Conservation (phyloP, 2,329 filamentous ascomycete species). For the Sarocladiaceae sp. region DNA sequence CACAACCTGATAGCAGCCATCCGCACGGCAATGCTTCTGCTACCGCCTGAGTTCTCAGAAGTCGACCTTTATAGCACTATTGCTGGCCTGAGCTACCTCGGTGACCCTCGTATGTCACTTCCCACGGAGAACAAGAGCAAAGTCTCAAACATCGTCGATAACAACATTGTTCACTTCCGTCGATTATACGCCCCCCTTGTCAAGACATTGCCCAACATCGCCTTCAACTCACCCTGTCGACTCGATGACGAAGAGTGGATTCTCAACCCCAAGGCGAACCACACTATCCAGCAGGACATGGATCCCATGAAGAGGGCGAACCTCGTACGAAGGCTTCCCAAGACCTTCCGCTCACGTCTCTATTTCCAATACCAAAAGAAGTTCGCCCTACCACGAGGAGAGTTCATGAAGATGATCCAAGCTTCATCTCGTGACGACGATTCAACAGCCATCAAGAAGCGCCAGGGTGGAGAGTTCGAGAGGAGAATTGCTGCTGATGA, state of each 20-base stretch:
- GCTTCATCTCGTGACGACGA: conserved; percentile 64
- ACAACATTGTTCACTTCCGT: conserved; percentile 89
- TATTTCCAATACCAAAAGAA: conserved; percentile 96
- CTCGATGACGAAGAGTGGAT: conserved; percentile 36
- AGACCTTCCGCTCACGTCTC: conserved; percentile 78
- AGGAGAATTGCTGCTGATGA: conserved; percentile 72
- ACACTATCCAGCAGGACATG: conserved; percentile 82
- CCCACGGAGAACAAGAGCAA: conserved; percentile 89
- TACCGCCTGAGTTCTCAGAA: conserved; percentile 82
- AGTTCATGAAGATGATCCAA: conserved; percentile 83
- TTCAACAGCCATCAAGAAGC: conserved; percentile 62
- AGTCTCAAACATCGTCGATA: conserved; percentile 87
- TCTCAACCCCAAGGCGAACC: conserved; percentile 49
- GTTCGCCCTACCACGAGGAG: conserved; percentile 75
- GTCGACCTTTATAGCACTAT: conserved; percentile 86
- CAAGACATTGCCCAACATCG: conserved; percentile 82
- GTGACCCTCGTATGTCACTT: conserved; percentile 91
- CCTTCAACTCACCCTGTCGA: conserved; percentile 57
- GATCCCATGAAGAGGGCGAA: conserved; percentile 85
- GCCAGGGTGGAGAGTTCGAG: conserved; percentile 82
- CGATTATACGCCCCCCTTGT: conserved; percentile 87
- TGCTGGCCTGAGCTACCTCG: conserved; percentile 87
- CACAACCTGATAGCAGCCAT: conserved; percentile 91
- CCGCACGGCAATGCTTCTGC: conserved; percentile 80
- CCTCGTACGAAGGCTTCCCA: conserved; percentile 90